phyloP scores from a whole-genome alignment of 805 yeast genomes.

The Candida methanosorbosa region DNA sequence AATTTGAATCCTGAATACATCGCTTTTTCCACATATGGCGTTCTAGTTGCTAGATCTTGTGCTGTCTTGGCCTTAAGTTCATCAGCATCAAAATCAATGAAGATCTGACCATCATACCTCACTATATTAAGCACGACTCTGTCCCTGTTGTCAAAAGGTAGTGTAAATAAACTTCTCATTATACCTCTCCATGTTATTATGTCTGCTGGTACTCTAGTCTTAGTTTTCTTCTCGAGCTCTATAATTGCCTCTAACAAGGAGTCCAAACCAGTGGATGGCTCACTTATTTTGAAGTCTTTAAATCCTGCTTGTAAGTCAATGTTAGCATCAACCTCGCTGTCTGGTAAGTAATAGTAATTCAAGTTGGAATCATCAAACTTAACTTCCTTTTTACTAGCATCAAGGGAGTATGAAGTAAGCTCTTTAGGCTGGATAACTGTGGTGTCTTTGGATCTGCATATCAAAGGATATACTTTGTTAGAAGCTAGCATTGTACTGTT shows the following conservation, averaged over 20 bases:
- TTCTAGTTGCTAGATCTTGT: constrained; percentile 19
- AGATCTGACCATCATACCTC: constrained; percentile 68
- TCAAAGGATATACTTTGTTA: constrained; percentile 26
- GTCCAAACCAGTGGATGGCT: constrained; percentile 50
- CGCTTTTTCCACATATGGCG: constrained; percentile 28
- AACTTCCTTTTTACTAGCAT: constrained; percentile 40
- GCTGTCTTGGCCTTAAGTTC: constrained; percentile 27
- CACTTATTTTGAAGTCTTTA: constrained; percentile 46
- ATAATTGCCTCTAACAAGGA: constrained; percentile 50
- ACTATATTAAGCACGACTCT: constrained; percentile 54
- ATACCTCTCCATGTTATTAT: constrained; percentile 82
- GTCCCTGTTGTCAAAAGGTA: constrained; percentile 53
- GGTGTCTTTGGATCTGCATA: constrained; percentile 49
- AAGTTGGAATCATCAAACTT: constrained; percentile 44
- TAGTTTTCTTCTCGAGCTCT: constrained; percentile 40
- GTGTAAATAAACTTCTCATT: constrained; percentile 61
- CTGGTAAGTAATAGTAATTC: constrained; percentile 77
- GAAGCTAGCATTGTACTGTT: too few relatives aligned
- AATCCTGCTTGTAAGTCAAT: constrained; percentile 62
- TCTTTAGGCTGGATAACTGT: constrained; percentile 84
- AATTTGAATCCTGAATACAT: constrained; percentile 77
- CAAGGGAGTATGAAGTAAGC: constrained; percentile 56
- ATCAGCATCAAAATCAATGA: constrained; percentile 38
- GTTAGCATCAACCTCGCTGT: constrained; percentile 44
- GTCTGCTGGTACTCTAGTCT: constrained; percentile 45